Conservation (phyloP, 2,329 filamentous ascomycete species). For the Colletotrichum gloeosporioides region DNA sequence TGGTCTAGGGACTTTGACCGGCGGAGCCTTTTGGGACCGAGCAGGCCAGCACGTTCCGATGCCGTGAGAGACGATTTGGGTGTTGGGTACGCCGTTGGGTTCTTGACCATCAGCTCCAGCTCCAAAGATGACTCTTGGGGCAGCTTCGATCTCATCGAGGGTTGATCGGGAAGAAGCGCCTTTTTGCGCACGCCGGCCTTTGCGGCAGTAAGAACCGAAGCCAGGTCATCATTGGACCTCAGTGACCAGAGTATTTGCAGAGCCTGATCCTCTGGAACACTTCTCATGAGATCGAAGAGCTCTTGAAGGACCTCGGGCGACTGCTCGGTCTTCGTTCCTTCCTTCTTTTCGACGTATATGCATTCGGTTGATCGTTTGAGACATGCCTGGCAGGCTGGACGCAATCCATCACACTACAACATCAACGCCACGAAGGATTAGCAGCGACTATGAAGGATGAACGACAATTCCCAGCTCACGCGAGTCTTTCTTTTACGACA, state of each 20-base stretch:
- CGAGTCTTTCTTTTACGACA: constrained; percentile 28
- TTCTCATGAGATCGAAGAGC: constrained; percentile 28
- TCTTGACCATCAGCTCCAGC: constrained; percentile 29
- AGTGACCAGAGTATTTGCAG: constrained; percentile 25
- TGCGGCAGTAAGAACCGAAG: constrained; percentile 25
- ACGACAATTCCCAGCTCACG: constrained; percentile 11
- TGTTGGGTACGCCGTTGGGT: constrained; percentile 25
- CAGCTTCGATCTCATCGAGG: not conserved
- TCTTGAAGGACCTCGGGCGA: constrained; percentile 17
- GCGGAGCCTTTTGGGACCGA: not conserved
- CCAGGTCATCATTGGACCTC: constrained; percentile 25
- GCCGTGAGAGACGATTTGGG: not conserved
- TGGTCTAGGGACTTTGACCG: constrained; percentile 7
- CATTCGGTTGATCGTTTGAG: constrained; percentile 19
- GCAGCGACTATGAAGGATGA: not conserved
- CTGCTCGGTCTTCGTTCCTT: not conserved
- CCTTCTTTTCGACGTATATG: constrained; percentile 23
- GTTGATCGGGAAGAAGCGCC: not conserved
- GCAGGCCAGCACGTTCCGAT: not conserved
- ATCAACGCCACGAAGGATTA: not conserved
- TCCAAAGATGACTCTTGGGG: constrained; percentile 15
- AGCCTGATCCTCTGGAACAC: constrained; percentile 23
- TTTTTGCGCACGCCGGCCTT: not conserved
- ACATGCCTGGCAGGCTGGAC: constrained; percentile 26
- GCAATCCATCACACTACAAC: constrained; percentile 24